These are phyloP conservation scores for Leccinum fuscescens DNA, from an alignment of 1,284 basidiomycete species.

Conservation along the genomic window DNA sequence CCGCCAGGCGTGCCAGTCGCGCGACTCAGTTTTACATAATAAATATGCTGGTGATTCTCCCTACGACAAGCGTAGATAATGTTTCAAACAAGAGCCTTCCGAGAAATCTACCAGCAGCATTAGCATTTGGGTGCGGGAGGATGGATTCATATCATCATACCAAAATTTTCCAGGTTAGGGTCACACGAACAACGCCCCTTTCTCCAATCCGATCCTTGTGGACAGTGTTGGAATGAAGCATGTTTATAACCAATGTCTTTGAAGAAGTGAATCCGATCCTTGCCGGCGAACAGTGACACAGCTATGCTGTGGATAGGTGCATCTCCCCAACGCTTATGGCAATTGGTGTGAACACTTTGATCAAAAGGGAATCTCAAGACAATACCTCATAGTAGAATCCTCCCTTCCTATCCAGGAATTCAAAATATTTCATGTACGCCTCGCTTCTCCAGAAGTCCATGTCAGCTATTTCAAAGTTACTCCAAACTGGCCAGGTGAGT, in stretches of 20 bases:
- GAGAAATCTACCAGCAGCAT: conserved; percentile 40
- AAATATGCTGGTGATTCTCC: neutral
- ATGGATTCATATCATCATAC: conserved; percentile 29
- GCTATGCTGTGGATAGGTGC: conserved; percentile 86
- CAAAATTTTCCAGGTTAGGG: conserved; percentile 43
- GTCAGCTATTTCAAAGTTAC: conserved; percentile 84
- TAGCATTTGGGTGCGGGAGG: conserved; percentile 2
- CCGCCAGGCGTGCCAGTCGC: neutral
- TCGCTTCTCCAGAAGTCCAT: conserved; percentile 80
- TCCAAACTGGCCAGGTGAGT: conserved; percentile 55
- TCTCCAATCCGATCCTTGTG: conserved; percentile 47
- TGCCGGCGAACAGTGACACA: conserved; percentile 67
- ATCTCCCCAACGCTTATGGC: conserved; percentile 77
- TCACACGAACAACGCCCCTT: conserved; percentile 51
- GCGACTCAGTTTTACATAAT: neutral
- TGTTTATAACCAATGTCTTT: conserved; percentile 55
- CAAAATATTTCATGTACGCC: conserved; percentile 77
- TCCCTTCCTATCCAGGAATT: conserved; percentile 72
- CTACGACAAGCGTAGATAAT: conserved; percentile 36
- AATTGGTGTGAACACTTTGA: conserved; percentile 1
- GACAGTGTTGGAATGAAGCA: conserved; percentile 62
- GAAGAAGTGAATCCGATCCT: conserved; percentile 78
- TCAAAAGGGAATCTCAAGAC: conserved; percentile 2
- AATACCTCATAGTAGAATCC: conserved; percentile 83
- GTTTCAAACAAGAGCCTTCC: conserved; percentile 43